Evolutionary conservation across 1,139 yeast genomes (phyloP).

Genomic region (Sugiyamaella castrensis): DNA sequence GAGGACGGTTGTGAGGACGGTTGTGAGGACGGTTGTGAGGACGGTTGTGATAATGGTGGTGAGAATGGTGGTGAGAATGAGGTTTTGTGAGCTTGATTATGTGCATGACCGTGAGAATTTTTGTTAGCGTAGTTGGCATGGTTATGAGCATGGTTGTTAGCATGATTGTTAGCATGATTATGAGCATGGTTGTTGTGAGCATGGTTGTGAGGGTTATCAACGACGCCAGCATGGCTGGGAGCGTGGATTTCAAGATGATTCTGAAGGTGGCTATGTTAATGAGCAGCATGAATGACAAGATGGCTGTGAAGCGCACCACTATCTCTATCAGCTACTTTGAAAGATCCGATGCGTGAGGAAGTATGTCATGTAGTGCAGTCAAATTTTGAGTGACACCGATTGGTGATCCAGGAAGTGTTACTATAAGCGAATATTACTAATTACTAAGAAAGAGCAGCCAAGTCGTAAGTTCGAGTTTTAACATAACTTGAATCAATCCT

Average conservation of each 20-base stretch:
- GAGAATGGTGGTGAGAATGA: slow-evolving; percentile 21
- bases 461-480: slow-evolving; percentile 43
- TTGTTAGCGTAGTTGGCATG: too few relatives aligned
- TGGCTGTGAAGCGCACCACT: slow-evolving; percentile 40
- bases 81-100: too few relatives aligned
- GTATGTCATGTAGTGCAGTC: slow-evolving; percentile 37
- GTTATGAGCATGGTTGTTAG: too few relatives aligned
- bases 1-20: too few relatives aligned
- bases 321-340: too few relatives aligned
- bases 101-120: too few relatives aligned
- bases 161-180: too few relatives aligned
- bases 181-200: slow-evolving; percentile 22
- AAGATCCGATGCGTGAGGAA: slow-evolving; percentile 46
- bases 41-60: slow-evolving; percentile 22
- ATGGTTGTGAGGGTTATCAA: too few relatives aligned
- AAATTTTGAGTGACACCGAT: slow-evolving; percentile 47
- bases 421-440: slow-evolving; percentile 43
- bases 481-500: slow-evolving; percentile 48
- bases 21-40: too few relatives aligned
- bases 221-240: slow-evolving; percentile 24
- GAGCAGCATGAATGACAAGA: slow-evolving; percentile 31
- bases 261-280: slow-evolving; percentile 24
- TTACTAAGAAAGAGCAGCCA: slow-evolving; percentile 47
- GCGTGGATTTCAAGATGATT: slow-evolving; percentile 15
- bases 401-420: slow-evolving; percentile 52